Conservation (phyloP, 768 basidiomycete species). For the Tricholoma sp. region DNA sequence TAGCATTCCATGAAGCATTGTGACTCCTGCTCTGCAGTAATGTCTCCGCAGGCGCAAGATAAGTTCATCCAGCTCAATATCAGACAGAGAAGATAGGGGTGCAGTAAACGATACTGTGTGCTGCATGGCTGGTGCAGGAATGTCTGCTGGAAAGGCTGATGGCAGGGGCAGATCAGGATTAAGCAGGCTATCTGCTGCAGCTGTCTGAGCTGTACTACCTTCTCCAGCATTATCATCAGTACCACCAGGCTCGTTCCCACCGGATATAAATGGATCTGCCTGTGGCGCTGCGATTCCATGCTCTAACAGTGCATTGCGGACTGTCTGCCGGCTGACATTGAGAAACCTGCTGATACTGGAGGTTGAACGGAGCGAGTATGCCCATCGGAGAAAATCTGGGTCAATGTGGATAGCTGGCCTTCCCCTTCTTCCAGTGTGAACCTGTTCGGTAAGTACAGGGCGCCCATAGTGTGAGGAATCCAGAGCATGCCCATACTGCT, state of each 20-base stretch:
- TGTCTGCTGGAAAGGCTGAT: neutral
- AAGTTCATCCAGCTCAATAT: neutral
- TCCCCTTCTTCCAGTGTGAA: slow-evolving; percentile 1
- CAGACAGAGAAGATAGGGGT: neutral
- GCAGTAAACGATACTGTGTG: neutral
- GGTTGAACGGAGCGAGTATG: slow-evolving; percentile 2
- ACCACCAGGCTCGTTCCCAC: neutral
- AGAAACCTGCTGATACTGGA: neutral
- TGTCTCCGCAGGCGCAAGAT: neutral
- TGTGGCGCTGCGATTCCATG: neutral
- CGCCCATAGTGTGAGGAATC: slow-evolving; percentile 5
- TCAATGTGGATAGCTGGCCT: slow-evolving; percentile 2
- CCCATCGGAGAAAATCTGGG: slow-evolving; percentile 3
- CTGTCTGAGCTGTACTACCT: neutral
- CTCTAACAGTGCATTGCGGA: neutral
- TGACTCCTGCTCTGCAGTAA: slow-evolving; percentile 13
- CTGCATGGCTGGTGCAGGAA: neutral
- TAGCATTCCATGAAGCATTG: slow-evolving; percentile 20
- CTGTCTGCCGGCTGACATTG: neutral
- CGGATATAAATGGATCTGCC: neutral
- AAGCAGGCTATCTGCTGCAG: neutral
- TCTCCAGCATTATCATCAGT: neutral
- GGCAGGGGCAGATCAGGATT: neutral
- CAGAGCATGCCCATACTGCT: slow-evolving; percentile 3
- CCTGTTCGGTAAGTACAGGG: neutral